Base-by-base conservation (phyloP, 1,284 basidiomycete genomes). In the Fomitopsis pinicola region DNA sequence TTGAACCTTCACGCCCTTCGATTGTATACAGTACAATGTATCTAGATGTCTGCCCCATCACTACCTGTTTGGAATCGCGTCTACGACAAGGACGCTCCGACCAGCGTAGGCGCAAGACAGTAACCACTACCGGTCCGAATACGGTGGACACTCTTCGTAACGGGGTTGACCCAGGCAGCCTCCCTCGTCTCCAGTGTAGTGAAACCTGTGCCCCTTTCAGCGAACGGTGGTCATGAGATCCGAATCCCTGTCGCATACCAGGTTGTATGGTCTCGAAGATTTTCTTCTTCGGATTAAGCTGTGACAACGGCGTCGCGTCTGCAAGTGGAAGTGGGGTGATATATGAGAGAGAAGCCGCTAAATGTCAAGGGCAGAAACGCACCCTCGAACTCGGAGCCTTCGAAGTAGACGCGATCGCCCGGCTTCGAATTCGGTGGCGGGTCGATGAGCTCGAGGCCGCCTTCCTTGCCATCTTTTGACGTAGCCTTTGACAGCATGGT, bases 231-330 rank as follows among this genome's bases (percentile, higher is more conserved):
- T 30, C 36, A 42, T 2, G 8, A 44, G 9, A 14, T 3, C 38
- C 30, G 28, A 17, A 22, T 45, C n/a, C 1, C 42, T 48, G 50
- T 36, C 22, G 68, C 75, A 33, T 64, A 88, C 90, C 86, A 64
- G 94, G 94, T 72, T 97, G 96, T 57, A 98, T 86, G 0, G 93
- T 90, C 78, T 98, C 96, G 68, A 97, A 98, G 36, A 97, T 91
- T 79, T 98, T 98, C 80, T 97, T 97, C 80, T 98, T 98, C 10
- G 95, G 95, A 76, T 97, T 97, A 64, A 98, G 81, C 70, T 94
- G 92, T 2, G 88, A 74, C 45, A 96, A 78, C 2, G 95, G 91
- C 30, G 80, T 82, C 2, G 82, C 85, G 68, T 81, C 92, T 94
- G 66, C n/a, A 57, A 36, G 35, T 6, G 7, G 10, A 36, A 36